Evolutionary conservation across 192 early-diverging fungal genomes (phyloP), one percentile per base, ranked within the genome.

Genomic region (Mortierella antarctica): DNA sequence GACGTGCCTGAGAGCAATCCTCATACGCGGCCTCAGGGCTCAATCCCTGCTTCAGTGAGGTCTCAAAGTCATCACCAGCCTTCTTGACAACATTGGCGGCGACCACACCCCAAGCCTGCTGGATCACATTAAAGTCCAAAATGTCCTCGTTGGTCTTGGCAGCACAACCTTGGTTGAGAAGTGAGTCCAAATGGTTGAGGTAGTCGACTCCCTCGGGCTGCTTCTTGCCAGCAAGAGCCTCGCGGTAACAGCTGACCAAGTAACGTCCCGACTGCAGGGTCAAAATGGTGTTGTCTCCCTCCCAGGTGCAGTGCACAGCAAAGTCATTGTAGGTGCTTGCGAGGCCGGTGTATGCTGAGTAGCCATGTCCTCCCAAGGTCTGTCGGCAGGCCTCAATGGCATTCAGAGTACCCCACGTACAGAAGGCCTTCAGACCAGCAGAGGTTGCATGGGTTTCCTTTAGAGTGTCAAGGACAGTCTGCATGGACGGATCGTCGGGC

Each of bases 381-480:
- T 96, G 95, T 44, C 96, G 89, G 83, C 94, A 95, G 79, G 94
- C 91, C 78, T 97, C 95, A 70, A 96, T 97, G 48, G 92, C 93
- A 78, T 91, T 91, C 52, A 95, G 87, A 39, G 91, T 92, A 71
- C 90, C 92, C 93, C 94, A 96, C 4, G 96, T 97, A 83, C 94
- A 95, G 75, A 95, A 95, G 59, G 94, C 93, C 83, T 97, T 97
- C 63, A 97, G 88, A 40, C 95, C 96, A 10, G 94, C 93, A 65
- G 89, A 91, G 52, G 95, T 96, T 17, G 94, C 94, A 68, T 97
- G 96, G 18, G 95, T 92, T 77, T 96, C 95, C 84, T 95, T 95
- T 73, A 96, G 89, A 31, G 87, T 88, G 63, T 93, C 92, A 56
- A 96, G 86, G 5, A 92, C 91, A 14, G 87, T 87, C 0, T 81